Percentiles rank a stretch among this genome's conserved stretches.
Conservation (phyloP, 1,284 basidiomycete species). For the Abortiporus biennis region DNA sequence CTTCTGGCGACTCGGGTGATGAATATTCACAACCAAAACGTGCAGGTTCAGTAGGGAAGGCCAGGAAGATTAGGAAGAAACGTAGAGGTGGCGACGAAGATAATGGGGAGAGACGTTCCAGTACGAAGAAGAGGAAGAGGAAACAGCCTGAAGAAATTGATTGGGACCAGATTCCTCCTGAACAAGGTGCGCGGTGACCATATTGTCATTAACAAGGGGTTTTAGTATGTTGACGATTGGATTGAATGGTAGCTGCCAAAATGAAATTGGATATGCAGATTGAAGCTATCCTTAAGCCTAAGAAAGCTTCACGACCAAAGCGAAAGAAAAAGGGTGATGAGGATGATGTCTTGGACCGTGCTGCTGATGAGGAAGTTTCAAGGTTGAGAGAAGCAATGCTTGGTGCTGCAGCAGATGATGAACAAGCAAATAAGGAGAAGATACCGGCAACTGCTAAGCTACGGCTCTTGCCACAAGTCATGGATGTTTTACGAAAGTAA, state of each 20-base stretch:
- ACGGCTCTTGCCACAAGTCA: constrained; percentile 79
- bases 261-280: constrained; percentile 65
- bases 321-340: constrained; percentile 70
- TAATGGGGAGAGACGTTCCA: constrained; percentile 27
- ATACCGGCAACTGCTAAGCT: constrained; percentile 87
- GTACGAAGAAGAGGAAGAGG: constrained; percentile 40
- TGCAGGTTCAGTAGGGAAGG: constrained; percentile 40
- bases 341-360: constrained; percentile 76
- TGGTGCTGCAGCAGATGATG: constrained; percentile 81
- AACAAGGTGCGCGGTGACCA: constrained; percentile 48
- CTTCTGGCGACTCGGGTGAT: constrained; percentile 59
- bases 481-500: constrained; percentile 92
- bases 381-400: constrained; percentile 84
- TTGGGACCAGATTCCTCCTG: constrained; percentile 58
- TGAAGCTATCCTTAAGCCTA: constrained; percentile 81
- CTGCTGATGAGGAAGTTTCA: constrained; percentile 90
- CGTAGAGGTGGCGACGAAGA: constrained; percentile 30
- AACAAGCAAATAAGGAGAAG: constrained; percentile 75
- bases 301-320: constrained; percentile 56
- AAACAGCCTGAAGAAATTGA: constrained; percentile 48
- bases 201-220: constrained; percentile 49
- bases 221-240: constrained; percentile 54
- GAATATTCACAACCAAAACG: constrained; percentile 53
- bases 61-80: constrained; percentile 16
- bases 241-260: constrained; percentile 43